Evolutionary conservation across 768 basidiomycete species (phyloP).

Genomic region (Tulasnella sp.): DNA sequence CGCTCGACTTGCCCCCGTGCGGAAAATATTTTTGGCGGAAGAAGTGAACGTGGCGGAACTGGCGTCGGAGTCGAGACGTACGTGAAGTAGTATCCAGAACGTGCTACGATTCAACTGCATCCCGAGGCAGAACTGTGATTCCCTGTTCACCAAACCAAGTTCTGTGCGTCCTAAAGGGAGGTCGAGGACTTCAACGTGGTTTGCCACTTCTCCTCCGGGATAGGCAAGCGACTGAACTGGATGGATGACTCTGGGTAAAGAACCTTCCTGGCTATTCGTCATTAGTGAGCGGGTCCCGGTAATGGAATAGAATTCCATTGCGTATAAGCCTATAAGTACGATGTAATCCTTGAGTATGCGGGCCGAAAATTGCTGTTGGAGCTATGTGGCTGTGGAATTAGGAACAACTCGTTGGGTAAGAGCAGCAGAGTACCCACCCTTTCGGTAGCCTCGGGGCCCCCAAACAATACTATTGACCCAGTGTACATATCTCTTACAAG

Average conservation of each 20-base stretch:
- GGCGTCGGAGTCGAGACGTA: neutral
- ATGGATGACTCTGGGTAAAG: neutral
- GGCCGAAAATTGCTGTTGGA: neutral
- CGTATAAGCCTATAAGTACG: neutral
- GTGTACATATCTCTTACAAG: neutral
- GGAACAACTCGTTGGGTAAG: no score
- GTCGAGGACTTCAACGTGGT: neutral
- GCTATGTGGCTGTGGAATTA: neutral
- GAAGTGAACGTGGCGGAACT: neutral
- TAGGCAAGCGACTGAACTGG: neutral
- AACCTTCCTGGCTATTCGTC: neutral
- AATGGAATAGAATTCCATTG: neutral
- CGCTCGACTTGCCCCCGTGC: neutral
- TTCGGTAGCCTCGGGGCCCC: neutral
- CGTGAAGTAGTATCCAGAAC: neutral
- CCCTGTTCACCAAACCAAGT: no score
- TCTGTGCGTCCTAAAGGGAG: neutral
- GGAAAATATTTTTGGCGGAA: neutral
- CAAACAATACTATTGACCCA: neutral
- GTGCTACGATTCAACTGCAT: neutral
- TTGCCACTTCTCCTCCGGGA: neutral
- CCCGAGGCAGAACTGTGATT: no score
- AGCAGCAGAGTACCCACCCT: no score
- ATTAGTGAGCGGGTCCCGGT: neutral
- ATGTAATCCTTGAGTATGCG: neutral